Base-by-base conservation (phyloP, 176 grass and related monocot genomes). In the Luzula sylvatica region DNA sequence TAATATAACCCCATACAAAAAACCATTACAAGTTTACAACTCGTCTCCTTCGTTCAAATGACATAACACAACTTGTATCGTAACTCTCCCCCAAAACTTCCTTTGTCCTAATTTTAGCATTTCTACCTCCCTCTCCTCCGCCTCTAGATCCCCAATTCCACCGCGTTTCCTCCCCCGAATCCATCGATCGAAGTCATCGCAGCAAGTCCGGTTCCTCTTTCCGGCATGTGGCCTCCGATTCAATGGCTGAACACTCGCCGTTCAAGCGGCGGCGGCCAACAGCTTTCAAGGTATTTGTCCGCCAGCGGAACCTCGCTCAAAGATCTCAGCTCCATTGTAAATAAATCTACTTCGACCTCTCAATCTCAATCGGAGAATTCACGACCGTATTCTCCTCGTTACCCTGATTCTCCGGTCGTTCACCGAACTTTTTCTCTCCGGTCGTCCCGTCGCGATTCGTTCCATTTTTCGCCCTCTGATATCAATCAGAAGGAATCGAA, bases 171-270 rank as follows among this genome's bases (percentile, higher is more conserved):
- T 35, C 15, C 17, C 42, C 46, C 30, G n/a, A 35, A 35, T 35
- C 30, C 30, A 1, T n/a, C n/a, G n/a, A n/a, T n/a, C n/a, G n/a
- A n/a, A n/a, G n/a, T n/a, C n/a, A n/a, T n/a, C n/a, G n/a, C n/a
- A n/a, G n/a, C n/a, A n/a, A n/a, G n/a, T 22, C 22, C 55, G 32
- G 22, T 29, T 13, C 53, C 42, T 27, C 41, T 35, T 38, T 24
- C 53, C 49, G 21, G 15, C 20, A 76, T 77, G 74, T 77, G 65
- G 65, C 49, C 35, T 57, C 30, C 30, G 9, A 35, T 35, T 35
- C 56, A 23, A 32, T 70, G 56, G 65, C 50, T 21, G 23, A 66
- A 30, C 18, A 60, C 15, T 22, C 28, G 21, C 26, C 71, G 61
- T 38, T 32, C 41, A 38, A 66, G 2, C 25, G 44, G 38, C 50